Conservation (phyloP, 2,329 filamentous ascomycete genomes). For the Hypoxylon sp. region DNA sequence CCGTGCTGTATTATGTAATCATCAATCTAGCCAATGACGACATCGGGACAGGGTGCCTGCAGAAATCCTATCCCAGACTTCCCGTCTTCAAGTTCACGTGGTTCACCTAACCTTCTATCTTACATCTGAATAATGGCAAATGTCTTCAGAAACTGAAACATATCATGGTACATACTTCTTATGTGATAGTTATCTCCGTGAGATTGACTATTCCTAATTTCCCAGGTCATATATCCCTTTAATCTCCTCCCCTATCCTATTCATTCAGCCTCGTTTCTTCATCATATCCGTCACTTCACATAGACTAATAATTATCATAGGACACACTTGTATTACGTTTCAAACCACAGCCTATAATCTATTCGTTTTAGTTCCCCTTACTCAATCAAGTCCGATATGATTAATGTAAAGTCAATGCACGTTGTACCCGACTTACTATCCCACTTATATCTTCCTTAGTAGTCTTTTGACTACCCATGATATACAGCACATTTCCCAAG, state of each 20-base stretch:
- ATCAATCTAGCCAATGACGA: constrained; percentile 17
- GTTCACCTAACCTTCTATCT: neutral
- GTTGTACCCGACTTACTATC: constrained; percentile 45
- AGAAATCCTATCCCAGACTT: neutral
- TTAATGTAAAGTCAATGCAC: constrained; percentile 22
- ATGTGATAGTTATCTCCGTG: neutral
- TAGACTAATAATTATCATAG: neutral
- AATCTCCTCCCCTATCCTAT: neutral
- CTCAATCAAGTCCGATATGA: neutral
- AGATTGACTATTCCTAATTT: neutral
- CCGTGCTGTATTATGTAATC: constrained; percentile 32
- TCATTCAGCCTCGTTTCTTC: neutral
- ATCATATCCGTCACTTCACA: neutral
- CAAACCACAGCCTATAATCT: neutral
- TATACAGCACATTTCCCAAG: constrained; percentile 71
- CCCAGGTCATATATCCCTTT: neutral
- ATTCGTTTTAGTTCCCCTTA: neutral
- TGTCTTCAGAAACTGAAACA: neutral
- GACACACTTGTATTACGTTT: neutral
- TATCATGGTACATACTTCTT: neutral
- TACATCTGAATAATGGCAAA: neutral
- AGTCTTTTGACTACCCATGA: constrained; percentile 69
- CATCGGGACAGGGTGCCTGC: neutral
- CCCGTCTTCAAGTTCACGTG: constrained; percentile 1
- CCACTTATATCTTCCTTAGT: constrained; percentile 48